Base-by-base conservation (phyloP, 345 rosid species). In the Anastatica hierochuntica region DNA sequence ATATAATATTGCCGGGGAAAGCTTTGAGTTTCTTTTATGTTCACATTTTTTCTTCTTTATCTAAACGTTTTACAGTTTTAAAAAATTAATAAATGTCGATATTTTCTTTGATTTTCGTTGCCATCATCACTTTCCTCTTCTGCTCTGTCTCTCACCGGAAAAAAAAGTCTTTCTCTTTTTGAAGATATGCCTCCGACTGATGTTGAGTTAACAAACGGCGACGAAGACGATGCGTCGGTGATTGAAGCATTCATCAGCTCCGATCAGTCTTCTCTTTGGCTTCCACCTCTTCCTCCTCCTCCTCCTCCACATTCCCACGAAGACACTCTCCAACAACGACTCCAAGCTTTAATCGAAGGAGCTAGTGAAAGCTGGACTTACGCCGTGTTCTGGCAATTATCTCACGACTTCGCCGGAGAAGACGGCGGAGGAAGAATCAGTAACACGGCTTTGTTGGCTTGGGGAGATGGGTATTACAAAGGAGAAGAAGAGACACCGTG, bases 401-500 rank as follows among this genome's bases (percentile, higher is more conserved):
- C 92, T 0, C 71, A 67, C 53, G 92, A 80, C 35, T 79, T 66
- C 77, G 34, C 81, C 15, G 76, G 74, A 46, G 39, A 61, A 2
- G 46, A 80, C 2, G 53, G 70, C 12, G 70, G 74, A 2, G 85
- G 78, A 0, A 30, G 14, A 23, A 12, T 10, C 35, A 34, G n/a
- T n/a, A n/a, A 73, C 50, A 18, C 74, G 0, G 49, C 80, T 1
- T 37, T 86, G 10, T 70, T 90, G 4, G 87, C 79, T 0, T 90
- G 95, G 98, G 96, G 96, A 18, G 96, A 90, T 66, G 98, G 96
- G 5, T 90, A 90, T 64, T 87, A 90, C 64, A 87, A 79, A 45
- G 98, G 95, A 1, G 96, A 87, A 34, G 90, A 79, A 29, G 83
- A 77, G 21, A 90, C 81, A 50, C 56, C 66, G 4, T n/a, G n/a